Percentiles rank a stretch among this genome's conserved stretches.
Conservation (phyloP, 768 basidiomycete genomes). For the Tulasnella sp. region DNA sequence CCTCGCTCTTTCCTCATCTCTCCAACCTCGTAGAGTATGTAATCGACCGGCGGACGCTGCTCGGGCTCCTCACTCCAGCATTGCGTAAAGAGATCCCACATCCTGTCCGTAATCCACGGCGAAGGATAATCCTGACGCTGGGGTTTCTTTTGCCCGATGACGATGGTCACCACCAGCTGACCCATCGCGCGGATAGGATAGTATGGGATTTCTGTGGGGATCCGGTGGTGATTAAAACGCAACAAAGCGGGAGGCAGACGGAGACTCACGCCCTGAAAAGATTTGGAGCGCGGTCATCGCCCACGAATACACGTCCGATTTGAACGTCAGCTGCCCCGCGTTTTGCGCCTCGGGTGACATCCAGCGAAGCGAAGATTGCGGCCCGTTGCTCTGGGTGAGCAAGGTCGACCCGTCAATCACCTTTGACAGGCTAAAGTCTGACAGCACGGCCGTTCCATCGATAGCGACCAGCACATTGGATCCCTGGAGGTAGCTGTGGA, state of each 20-base stretch:
- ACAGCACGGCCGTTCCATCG: constrained; percentile 10
- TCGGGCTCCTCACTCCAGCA: neutral
- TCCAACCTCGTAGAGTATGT: constrained; percentile 1
- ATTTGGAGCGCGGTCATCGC: constrained; percentile 14
- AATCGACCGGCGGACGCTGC: neutral
- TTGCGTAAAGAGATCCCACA: neutral
- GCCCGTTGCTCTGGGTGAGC: constrained; percentile 10
- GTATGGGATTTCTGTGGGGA: constrained; percentile 9
- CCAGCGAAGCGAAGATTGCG: constrained; percentile 3
- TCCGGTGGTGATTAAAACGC: neutral
- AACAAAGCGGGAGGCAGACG: neutral
- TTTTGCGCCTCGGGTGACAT: constrained; percentile 15
- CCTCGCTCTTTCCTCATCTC: neutral
- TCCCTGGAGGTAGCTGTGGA: constrained; percentile 34
- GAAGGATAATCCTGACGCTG: constrained; percentile 2
- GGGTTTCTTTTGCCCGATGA: constrained; percentile 1
- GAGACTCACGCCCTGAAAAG: constrained; percentile 4
- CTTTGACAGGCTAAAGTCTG: constrained; percentile 14
- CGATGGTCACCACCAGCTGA: constrained; percentile 5
- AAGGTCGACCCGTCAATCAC: neutral
- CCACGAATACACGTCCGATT: constrained; percentile 14
- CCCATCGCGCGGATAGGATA: constrained; percentile 10
- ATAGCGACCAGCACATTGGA: constrained; percentile 9
- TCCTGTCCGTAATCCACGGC: neutral
- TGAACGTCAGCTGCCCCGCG: neutral